Base-by-base conservation (phyloP, 345 rosid genomes). In the Ceriops zippeliana region DNA sequence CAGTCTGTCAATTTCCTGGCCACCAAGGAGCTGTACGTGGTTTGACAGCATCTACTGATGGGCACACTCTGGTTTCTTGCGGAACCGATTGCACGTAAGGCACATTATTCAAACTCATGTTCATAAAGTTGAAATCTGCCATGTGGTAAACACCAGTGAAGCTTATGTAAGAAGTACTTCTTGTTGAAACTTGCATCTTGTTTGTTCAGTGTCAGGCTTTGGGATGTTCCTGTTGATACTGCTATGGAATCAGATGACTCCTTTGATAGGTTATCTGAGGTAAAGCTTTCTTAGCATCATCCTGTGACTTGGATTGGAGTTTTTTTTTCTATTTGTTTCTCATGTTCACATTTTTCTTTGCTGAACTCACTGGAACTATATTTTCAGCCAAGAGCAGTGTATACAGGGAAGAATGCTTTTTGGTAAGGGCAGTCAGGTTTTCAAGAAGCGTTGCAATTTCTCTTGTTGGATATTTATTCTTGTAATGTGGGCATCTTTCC, bases 1-100 rank as follows among this genome's bases (percentile, higher is more conserved):
- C 98, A 9, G 86, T 95, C 60, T 87, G 92, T 67, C 95, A 81
- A 28, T 96, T 87, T 82, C 96, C 97, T 58, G 99, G 98, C 54
- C 98, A 92, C 81, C 91, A 85, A 79, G 99, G 97, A 61, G 91
- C 96, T 68, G 93, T 92, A 60, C 85, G 83, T 57, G 99, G 99
- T 58, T 83, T 96, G 84, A 77, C 96, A 28, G 97, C 70, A 30
- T 92, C 99, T 22, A 90, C 98, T 3, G 95, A 96, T 84, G 99
- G 98, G 53, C 75, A 73, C 46, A 71, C 83, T 57, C 79, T 92
- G 46, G 87, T 96, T 59, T 96, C 98, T 10, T 92, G 99, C 15
- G 98, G 99, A 76, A 82, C 81, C 68, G 99, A 92, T 83, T 77
- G 87, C 93, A 87, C 87, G 96, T 92, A 92, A 86, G 90, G 27